These are phyloP conservation scores for Musa beccarii DNA, from an alignment of 176 grass and related monocot species.

Conservation along the genomic window DNA sequence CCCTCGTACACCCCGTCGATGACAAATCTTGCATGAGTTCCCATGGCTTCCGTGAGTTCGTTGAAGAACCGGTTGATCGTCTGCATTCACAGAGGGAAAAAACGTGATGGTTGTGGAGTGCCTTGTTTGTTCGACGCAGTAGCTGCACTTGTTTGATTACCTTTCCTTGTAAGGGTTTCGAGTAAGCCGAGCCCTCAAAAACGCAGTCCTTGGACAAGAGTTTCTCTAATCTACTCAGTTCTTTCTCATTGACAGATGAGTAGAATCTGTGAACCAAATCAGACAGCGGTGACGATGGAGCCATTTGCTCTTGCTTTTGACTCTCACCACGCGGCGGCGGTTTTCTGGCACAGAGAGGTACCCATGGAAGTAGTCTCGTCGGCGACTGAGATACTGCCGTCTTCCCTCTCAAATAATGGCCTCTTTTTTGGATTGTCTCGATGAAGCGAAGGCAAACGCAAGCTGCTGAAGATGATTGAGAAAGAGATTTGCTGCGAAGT, in stretches of 20 bases:
- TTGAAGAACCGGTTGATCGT: constrained; percentile 30
- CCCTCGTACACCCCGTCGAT: constrained; percentile 55
- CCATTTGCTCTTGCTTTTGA: background rate
- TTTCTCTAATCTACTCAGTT: constrained; percentile 40
- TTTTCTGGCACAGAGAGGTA: background rate
- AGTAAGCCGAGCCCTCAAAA: constrained; percentile 47
- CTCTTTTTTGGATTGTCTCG: background rate
- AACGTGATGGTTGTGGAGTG: background rate
- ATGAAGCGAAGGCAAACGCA: background rate
- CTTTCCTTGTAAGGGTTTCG: constrained; percentile 51
- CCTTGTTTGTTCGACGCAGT: background rate
- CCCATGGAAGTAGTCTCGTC: background rate
- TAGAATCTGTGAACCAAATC: constrained; percentile 51
- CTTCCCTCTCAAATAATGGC: background rate
- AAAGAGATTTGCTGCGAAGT: background rate
- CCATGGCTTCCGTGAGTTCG: constrained; percentile 58
- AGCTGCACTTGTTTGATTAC: constrained; percentile 4
- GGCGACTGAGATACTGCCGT: background rate
- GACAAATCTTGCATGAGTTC: constrained; percentile 48
- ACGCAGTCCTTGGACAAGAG: constrained; percentile 46
- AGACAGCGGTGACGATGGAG: constrained; percentile 27
- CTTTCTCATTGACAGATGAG: constrained; percentile 49
- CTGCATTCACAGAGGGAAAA: constrained; percentile 29
- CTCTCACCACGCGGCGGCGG: background rate
- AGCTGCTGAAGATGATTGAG: background rate